These are phyloP conservation scores for Gossypium bickii DNA, from an alignment of 345 rosid species.

Conservation along the genomic window DNA sequence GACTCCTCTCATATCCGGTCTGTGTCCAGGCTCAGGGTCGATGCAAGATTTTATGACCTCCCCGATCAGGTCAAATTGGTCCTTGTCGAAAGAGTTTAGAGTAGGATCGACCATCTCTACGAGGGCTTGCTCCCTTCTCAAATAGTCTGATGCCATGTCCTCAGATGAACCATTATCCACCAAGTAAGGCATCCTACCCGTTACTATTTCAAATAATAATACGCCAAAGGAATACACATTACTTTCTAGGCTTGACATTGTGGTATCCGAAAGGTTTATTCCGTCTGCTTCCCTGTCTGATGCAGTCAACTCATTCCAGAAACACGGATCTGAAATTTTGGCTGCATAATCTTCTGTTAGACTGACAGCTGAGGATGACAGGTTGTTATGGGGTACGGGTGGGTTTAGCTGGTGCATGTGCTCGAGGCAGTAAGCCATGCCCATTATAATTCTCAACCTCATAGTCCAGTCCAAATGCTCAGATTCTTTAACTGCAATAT, in stretches of 20 bases:
- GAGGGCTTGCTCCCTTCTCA: conserved; percentile 36
- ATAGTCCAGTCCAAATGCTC: conserved; percentile 85
- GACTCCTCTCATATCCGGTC: conserved; percentile 59
- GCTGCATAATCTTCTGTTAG: conserved; percentile 92
- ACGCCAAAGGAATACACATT: conserved; percentile 78
- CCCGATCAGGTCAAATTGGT: conserved; percentile 48
- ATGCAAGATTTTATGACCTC: conserved; percentile 58
- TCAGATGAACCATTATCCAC: conserved; percentile 41
- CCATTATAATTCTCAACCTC: conserved; percentile 86
- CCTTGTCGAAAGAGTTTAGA: conserved; percentile 44
- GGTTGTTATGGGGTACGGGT: conserved; percentile 54
- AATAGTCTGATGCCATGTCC: conserved; percentile 54
- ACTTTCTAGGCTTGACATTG: conserved; percentile 27
- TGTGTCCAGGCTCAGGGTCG: conserved; percentile 49
- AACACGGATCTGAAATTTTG: conserved; percentile 68
- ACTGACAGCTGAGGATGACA: conserved; percentile 59
- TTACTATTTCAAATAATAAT: conserved; percentile 69
- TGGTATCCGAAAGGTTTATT: conserved; percentile 26
- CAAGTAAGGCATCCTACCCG: conserved; percentile 56
- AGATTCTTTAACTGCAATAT: conserved; percentile 71
- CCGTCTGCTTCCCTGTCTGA: conserved; percentile 32
- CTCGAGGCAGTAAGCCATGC: conserved; percentile 80
- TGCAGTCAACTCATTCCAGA: conserved; percentile 50
- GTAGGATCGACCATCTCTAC: conserved; percentile 69
- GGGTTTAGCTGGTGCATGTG: conserved; percentile 77